These are phyloP conservation scores for Magnolia kwangsiensis DNA, from an alignment of 164 flowering plant species.

Conservation along the genomic window DNA sequence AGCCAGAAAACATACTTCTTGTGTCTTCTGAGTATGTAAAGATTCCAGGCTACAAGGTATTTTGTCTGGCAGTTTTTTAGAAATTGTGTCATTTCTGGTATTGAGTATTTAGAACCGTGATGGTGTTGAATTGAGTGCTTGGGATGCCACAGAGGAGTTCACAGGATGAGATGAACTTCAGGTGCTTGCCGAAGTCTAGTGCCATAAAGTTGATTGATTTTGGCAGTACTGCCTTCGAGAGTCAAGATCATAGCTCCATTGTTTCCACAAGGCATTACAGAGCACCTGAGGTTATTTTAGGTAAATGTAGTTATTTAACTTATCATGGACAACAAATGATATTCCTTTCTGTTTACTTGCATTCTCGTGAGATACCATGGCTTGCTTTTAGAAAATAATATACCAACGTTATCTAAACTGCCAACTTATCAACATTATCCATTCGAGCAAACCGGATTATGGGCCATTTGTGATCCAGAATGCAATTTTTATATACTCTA, in stretches of 20 bases:
- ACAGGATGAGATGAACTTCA: slow-evolving; percentile 45
- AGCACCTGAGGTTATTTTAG: slow-evolving; percentile 94
- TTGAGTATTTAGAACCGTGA: slow-evolving; percentile 23
- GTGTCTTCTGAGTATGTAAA: slow-evolving; percentile 68
- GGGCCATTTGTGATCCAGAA: not conserved
- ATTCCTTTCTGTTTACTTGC: not conserved
- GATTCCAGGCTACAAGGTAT: slow-evolving; percentile 66
- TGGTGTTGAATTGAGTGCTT: slow-evolving; percentile 29
- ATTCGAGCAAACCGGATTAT: not conserved
- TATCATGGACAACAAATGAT: not conserved
- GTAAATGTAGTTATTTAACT: slow-evolving; percentile 40
- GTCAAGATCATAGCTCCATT: slow-evolving; percentile 68
- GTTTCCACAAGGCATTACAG: slow-evolving; percentile 95
- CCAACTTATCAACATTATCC: not conserved
- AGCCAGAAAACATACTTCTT: slow-evolving; percentile 93
- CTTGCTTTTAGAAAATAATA: not conserved
- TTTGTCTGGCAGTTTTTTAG: slow-evolving; percentile 17
- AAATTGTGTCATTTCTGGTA: slow-evolving; percentile 20
- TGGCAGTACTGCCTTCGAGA: slow-evolving; percentile 82
- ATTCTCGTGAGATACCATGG: not conserved
- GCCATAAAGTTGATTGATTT: slow-evolving; percentile 97
- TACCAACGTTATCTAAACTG: not conserved
- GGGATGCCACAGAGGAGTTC: slow-evolving; percentile 58
- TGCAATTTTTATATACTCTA: not conserved
- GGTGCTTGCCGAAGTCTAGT: slow-evolving; percentile 92